These are phyloP conservation scores for Globisporangium nagaii DNA, from an alignment of 352 stramenopile genomes.

Conservation along the genomic window DNA sequence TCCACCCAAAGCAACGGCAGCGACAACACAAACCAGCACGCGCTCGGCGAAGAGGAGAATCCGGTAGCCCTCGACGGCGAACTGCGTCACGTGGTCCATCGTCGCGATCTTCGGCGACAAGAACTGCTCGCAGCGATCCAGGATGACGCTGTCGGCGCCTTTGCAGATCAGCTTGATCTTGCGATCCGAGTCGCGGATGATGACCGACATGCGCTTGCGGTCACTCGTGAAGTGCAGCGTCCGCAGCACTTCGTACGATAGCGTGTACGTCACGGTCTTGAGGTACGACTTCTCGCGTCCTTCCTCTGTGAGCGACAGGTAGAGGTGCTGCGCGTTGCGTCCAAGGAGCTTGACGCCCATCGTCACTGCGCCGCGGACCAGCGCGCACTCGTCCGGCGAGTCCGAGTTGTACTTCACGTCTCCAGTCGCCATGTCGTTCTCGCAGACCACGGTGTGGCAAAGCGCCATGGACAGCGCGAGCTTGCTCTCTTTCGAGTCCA, in stretches of 20 bases:
- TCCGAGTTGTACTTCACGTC: conserved; percentile 84
- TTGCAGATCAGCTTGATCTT: conserved; percentile 75
- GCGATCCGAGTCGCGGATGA: conserved; percentile 51
- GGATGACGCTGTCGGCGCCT: conserved; percentile 71
- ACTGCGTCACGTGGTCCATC: conserved; percentile 76
- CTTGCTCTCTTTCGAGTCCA: conserved; percentile 46
- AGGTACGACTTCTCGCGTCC: conserved; percentile 41
- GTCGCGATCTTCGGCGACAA: conserved; percentile 44
- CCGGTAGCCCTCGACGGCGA: conserved; percentile 79
- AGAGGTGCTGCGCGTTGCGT: conserved; percentile 41
- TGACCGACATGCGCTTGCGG: conserved; percentile 80
- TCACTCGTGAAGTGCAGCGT: conserved; percentile 76
- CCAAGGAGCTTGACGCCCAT: conserved; percentile 82
- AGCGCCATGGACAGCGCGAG: conserved; percentile 72
- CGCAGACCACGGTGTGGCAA: conserved; percentile 85
- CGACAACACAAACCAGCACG: conserved; percentile 36
- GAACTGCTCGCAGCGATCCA: conserved; percentile 62
- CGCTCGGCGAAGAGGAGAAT: conserved; percentile 83
- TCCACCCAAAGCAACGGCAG: background rate
- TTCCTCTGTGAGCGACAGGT: conserved; percentile 63
- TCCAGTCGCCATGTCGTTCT: conserved; percentile 30
- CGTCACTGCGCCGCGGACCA: conserved; percentile 73
- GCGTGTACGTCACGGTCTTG: conserved; percentile 61
- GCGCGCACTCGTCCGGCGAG: conserved; percentile 90
- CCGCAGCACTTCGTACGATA: conserved; percentile 62